A percentile compares a stretch with the other conserved stretches of the same genome.
Conservation (phyloP, 2,329 filamentous ascomycete genomes). For the Fusarium abutilonis region DNA sequence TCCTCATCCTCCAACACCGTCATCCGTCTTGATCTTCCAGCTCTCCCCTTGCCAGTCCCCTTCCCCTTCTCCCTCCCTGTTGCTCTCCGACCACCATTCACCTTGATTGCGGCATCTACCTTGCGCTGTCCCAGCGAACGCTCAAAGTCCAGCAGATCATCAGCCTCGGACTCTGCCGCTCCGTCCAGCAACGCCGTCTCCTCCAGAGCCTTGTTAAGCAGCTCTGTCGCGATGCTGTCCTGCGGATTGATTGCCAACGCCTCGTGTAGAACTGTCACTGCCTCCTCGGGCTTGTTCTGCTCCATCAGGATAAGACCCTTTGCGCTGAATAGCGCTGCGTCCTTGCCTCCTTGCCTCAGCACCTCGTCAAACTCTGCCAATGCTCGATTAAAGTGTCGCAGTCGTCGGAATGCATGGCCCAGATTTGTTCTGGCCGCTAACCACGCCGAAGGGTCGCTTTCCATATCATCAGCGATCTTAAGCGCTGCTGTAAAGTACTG, state of each 20-base stretch:
- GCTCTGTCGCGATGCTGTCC: slow-evolving; percentile 81
- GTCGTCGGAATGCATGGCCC: slow-evolving; percentile 83
- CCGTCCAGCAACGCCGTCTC: slow-evolving; percentile 63
- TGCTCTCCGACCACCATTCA: slow-evolving; percentile 47
- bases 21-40: slow-evolving; percentile 48
- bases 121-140: slow-evolving; percentile 60
- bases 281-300: slow-evolving; percentile 76
- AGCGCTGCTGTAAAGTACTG: slow-evolving; percentile 82
- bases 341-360: slow-evolving; percentile 81
- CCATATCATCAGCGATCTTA: slow-evolving; percentile 79
- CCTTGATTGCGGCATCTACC: slow-evolving; percentile 54
- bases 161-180: slow-evolving; percentile 58
- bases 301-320: slow-evolving; percentile 89
- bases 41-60: slow-evolving; percentile 50
- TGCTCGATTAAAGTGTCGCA: slow-evolving; percentile 74
- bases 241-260: slow-evolving; percentile 81
- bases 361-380: slow-evolving; percentile 88
- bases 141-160: slow-evolving; percentile 63
- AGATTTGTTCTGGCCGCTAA: slow-evolving; percentile 87
- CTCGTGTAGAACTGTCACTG: slow-evolving; percentile 84
- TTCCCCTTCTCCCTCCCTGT: slow-evolving; percentile 54
- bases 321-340: slow-evolving; percentile 79
- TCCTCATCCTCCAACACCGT: slow-evolving; percentile 49
- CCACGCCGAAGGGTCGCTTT: slow-evolving; percentile 84
- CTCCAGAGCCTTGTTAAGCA: slow-evolving; percentile 76